Percentiles rank a stretch among this genome's conserved stretches.
phyloP scores from a whole-genome alignment of 129 eudicot species.

The Deinandra increscens region DNA sequence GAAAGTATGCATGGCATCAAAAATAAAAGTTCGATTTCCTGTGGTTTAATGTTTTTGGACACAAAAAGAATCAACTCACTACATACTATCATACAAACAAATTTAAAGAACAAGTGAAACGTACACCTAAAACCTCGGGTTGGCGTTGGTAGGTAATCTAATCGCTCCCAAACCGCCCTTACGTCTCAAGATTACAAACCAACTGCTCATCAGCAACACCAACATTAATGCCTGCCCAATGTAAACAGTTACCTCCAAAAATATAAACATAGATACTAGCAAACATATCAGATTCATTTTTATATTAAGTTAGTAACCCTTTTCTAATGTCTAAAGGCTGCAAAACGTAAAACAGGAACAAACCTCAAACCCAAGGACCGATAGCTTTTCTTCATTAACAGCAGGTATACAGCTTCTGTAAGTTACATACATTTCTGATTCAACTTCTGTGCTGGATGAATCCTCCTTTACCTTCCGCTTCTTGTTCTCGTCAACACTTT shows the following conservation, averaged over 20 bases:
- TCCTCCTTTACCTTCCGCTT: constrained; percentile 46
- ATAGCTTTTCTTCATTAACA: constrained; percentile 62
- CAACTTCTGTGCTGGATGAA: constrained; percentile 45
- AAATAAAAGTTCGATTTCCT: constrained; percentile 3
- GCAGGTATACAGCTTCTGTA: constrained; percentile 91
- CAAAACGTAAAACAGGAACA: neutral
- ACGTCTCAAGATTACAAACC: constrained; percentile 53
- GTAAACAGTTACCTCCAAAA: neutral
- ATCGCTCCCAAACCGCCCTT: constrained; percentile 54
- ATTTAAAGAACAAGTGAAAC: neutral
- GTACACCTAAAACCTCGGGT: constrained; percentile 53
- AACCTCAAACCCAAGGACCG: constrained; percentile 88
- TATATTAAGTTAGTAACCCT: too few species aligned
- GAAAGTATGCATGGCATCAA: neutral
- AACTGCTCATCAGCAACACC: constrained; percentile 60
- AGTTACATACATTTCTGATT: constrained; percentile 49
- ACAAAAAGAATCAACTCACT: neutral
- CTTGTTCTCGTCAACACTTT: constrained; percentile 39
- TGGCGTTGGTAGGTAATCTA: constrained; percentile 59
- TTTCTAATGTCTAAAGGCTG: too few species aligned
- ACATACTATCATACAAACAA: constrained; percentile 21
- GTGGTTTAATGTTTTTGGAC: constrained; percentile 10
- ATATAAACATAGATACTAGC: neutral
- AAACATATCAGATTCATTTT: too few species aligned
- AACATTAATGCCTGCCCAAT: constrained; percentile 57